These are phyloP conservation scores for Diaporthe ampelina DNA, from an alignment of 2,329 filamentous ascomycete species.

Conservation along the genomic window DNA sequence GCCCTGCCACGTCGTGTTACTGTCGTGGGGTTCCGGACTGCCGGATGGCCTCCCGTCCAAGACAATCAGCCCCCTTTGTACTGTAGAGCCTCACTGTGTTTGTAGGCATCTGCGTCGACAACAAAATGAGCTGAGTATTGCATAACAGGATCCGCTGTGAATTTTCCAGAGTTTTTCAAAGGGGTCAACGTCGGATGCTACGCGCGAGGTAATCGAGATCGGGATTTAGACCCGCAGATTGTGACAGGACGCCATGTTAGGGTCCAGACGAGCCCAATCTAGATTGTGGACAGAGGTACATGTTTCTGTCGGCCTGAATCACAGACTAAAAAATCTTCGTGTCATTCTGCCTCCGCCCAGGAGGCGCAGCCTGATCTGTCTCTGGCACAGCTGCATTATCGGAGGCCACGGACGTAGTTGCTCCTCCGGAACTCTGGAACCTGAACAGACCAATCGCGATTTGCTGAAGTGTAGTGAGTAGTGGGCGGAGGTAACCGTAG, in stretches of 20 bases:
- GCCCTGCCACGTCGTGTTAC: constrained; percentile 40
- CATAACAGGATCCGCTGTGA: constrained; percentile 25
- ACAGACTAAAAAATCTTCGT: neutral
- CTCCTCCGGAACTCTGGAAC: constrained; percentile 2
- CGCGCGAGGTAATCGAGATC: constrained; percentile 40
- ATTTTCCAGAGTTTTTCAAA: constrained; percentile 33
- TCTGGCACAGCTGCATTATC: constrained; percentile 1
- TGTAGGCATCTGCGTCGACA: constrained; percentile 7
- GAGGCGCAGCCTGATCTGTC: constrained; percentile 13
- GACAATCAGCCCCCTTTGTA: constrained; percentile 25
- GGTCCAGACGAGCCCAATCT: constrained; percentile 14
- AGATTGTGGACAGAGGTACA: neutral
- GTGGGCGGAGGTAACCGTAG: constrained; percentile 20
- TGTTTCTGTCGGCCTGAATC: neutral
- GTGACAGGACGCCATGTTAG: constrained; percentile 33
- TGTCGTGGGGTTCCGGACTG: constrained; percentile 34
- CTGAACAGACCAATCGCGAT: constrained; percentile 22
- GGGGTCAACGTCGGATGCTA: constrained; percentile 7
- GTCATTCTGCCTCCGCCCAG: neutral
- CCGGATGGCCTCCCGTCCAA: constrained; percentile 33
- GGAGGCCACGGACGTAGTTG: constrained; percentile 20
- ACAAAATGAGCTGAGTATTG: constrained; percentile 36
- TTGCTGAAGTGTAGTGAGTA: constrained; percentile 4
- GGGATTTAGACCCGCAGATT: constrained; percentile 40
- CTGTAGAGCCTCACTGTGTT: constrained; percentile 34